Base-by-base conservation (phyloP, 192 early-diverging fungal genomes). In the Diversispora epigaea region DNA sequence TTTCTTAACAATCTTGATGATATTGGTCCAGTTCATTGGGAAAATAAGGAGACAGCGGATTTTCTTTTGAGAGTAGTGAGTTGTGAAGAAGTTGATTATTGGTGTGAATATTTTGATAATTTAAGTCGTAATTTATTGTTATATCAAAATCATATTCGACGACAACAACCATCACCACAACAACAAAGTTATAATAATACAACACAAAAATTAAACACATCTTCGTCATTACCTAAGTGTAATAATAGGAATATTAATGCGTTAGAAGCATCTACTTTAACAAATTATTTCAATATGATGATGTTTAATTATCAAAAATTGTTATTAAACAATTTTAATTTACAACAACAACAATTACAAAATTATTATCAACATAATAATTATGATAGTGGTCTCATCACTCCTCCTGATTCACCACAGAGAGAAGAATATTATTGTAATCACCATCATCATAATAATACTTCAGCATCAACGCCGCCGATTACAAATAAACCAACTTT, bases 1-100 rank as follows among this genome's bases (percentile, higher is more conserved):
- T 72, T 72, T 72, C 39, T 72, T 3, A 58, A 58, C 14, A 60
- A 72, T 43, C 41, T 72, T 19, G 70, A 72, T 57, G 56, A 58
- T 5, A 58, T 72, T 9, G 70, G 70, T 21, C 70, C 70, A 3
- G 46, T 39, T 2, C 50, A 72, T 22, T 72, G 70, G 70, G 43
- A 58, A 6, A 72, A 72, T 12, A 15, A 21, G 6, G 0, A 4
- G 5, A 10, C 70, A 0, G 39, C 70, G 2, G 70, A 72, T 58
- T 58, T 58, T 11, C 9, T 43, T 22, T 46, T 72, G 25, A 44
- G 21, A 44, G 39, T 72, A 25, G 55, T 72, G 21, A 58, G 55
- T 32, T 39, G 32, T 21, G 39, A 21, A 40, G 44, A 68, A 14
- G 41, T 50, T 32, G 66, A 52, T 50, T 50, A 68, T 68, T 68